phyloP scores from a whole-genome alignment of 768 basidiomycete species.

The Mycena belliarum region DNA sequence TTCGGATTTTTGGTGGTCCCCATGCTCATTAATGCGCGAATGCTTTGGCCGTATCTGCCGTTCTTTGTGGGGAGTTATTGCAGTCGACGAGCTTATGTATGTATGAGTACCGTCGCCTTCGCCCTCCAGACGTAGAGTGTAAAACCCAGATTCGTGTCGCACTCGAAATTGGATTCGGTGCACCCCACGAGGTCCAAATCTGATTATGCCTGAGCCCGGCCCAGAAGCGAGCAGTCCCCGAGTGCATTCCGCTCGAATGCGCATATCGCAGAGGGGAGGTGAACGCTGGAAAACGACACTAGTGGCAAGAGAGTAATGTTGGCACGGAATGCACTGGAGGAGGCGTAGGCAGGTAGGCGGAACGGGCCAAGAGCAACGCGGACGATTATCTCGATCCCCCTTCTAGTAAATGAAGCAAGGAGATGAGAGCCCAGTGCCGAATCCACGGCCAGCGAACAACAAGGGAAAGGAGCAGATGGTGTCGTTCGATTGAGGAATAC shows the following conservation, averaged over 20 bases:
- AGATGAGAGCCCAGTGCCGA: background rate
- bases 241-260: constrained; percentile 9
- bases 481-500: too few species aligned
- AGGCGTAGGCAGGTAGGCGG: background rate
- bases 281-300: background rate
- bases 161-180: too few species aligned
- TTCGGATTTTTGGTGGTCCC: too few species aligned
- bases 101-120: too few species aligned
- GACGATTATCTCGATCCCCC: background rate
- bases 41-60: too few species aligned
- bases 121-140: too few species aligned
- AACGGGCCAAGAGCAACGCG: background rate
- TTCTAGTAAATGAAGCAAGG: background rate
- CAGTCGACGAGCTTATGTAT: too few species aligned
- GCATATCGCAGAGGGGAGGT: constrained; percentile 4
- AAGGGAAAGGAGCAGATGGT: background rate
- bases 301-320: constrained; percentile 2
- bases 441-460: background rate
- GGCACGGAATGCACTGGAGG: background rate
- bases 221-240: background rate
- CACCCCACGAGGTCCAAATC: too few species aligned
- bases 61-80: too few species aligned
- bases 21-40: too few species aligned
- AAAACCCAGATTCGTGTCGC: too few species aligned
- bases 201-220: too few species aligned